phyloP scores from a whole-genome alignment of 345 rosid species.

The Abelmoschus esculentus region DNA sequence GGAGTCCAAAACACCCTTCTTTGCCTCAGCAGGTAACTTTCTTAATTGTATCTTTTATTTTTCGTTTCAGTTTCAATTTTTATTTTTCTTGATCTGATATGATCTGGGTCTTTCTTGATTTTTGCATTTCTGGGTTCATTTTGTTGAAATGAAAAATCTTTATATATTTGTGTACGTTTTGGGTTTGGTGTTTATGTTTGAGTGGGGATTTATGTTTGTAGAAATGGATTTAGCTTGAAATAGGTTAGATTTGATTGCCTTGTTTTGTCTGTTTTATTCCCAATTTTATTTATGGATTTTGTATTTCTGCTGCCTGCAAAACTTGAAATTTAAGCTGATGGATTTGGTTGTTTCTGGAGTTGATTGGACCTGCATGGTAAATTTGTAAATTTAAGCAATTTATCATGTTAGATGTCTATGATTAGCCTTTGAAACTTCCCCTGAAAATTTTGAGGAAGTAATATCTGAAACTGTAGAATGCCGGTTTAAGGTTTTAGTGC shows the following conservation, averaged over 20 bases:
- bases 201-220: not conserved
- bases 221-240: too few relatives aligned
- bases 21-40: slow-evolving; percentile 65
- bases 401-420: not conserved
- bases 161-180: not conserved
- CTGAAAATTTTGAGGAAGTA: not conserved
- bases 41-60: not conserved
- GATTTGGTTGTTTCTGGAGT: not conserved
- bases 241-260: not conserved
- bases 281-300: not conserved
- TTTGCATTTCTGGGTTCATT: not conserved
- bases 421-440: not conserved
- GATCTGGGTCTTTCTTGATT: slow-evolving; percentile 16
- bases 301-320: not conserved
- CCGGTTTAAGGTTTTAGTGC: not conserved
- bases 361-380: not conserved
- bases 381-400: not conserved
- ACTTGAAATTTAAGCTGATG: not conserved
- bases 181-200: not conserved
- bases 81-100: slow-evolving; percentile 12
- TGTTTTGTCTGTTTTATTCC: not conserved
- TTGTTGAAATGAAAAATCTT: not conserved
- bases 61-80: not conserved
- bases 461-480: not conserved
- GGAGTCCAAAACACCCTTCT: slow-evolving; percentile 42